Evolutionary conservation across 176 grass and related monocot genomes (phyloP), one percentile per base, ranked within the genome.

Genomic region (Aegilops longissima): DNA sequence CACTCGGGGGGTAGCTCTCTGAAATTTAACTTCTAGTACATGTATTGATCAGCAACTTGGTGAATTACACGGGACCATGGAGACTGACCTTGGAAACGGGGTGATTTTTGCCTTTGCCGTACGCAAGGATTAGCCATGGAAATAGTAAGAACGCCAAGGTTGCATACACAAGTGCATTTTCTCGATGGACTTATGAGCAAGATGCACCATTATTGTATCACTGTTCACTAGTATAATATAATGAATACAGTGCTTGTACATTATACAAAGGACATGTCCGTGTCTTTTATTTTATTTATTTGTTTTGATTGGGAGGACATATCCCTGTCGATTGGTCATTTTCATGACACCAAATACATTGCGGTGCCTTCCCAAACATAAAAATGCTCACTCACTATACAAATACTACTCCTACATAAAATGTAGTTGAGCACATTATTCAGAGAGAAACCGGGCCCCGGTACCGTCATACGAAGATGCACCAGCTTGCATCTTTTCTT

Each of bases 301-400:
- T 45, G 14, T 27, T 69, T 74, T 16, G 23, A 47, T 5, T 6
- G 14, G 72, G 27, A 49, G 42, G 49, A 34, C 39, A 42, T 54
- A 62, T 58, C 75, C 11, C 6, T 44, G 64, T 61, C 64, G 45
- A 17, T 1, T 23, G 68, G 76, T 72, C 76, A 23, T 25, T 61
- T 70, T 80, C 84, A 80, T 71, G 76, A 31, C 84, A 78, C 42
- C 75, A 33, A 86, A 42, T 42, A 42, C 40, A 42, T 42, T 42
- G 17, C 20, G 9, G 52, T 51, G 39, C 18, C 16, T 30, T 18
- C 9, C 12, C 36, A 17, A 77, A 4, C 30, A 69, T 17, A 49
- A 2, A 17, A 9, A 31, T 5, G 9, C 21, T 12, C n/a, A 51
- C 21, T 54, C 31, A 4, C 64, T n/a, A n/a, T 1, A 13, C 11